phyloP scores from a whole-genome alignment of 371 early-diverging fungal species.

The Mucor irregularis region DNA sequence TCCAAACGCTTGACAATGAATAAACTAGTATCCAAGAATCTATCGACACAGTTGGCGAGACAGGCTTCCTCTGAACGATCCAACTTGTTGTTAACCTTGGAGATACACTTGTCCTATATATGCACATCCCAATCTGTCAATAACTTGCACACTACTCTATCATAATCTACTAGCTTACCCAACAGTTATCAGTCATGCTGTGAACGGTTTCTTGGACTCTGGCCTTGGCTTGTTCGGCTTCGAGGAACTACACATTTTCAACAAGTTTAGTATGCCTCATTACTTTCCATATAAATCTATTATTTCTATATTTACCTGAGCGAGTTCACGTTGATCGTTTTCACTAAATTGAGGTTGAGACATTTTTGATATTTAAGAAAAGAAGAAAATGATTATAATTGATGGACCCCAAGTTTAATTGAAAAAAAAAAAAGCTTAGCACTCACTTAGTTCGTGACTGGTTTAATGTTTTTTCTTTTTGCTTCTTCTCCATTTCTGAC shows the following conservation, averaged over 20 bases:
- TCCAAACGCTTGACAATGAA: slow-evolving; percentile 72
- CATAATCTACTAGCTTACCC: slow-evolving; percentile 30
- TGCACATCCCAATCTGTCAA: not conserved
- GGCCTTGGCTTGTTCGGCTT: slow-evolving; percentile 73
- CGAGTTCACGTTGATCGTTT: slow-evolving; percentile 65
- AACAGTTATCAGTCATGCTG: slow-evolving; percentile 74
- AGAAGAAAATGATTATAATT: slow-evolving; percentile 1
- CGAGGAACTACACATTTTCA: slow-evolving; percentile 59
- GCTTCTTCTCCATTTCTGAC: not conserved
- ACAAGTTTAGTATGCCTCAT: not conserved
- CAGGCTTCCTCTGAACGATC: slow-evolving; percentile 70
- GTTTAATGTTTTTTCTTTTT: not conserved
- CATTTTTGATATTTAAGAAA: slow-evolving; percentile 8
- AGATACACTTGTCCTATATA: slow-evolving; percentile 69
- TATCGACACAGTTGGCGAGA: slow-evolving; percentile 81
- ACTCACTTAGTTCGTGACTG: not conserved
- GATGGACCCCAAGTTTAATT: slow-evolving; percentile 11
- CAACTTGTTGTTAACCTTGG: slow-evolving; percentile 66
- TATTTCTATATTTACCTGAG: slow-evolving; percentile 25
- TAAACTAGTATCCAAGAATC: slow-evolving; percentile 78
- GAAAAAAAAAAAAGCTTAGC: not conserved
- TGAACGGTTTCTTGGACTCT: slow-evolving; percentile 70
- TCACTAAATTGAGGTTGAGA: slow-evolving; percentile 52
- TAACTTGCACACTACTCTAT: not conserved
- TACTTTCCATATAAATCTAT: not conserved